Evolutionary conservation across 2,329 filamentous ascomycete genomes (phyloP).

Genomic region (Sporothrix variecibatus): DNA sequence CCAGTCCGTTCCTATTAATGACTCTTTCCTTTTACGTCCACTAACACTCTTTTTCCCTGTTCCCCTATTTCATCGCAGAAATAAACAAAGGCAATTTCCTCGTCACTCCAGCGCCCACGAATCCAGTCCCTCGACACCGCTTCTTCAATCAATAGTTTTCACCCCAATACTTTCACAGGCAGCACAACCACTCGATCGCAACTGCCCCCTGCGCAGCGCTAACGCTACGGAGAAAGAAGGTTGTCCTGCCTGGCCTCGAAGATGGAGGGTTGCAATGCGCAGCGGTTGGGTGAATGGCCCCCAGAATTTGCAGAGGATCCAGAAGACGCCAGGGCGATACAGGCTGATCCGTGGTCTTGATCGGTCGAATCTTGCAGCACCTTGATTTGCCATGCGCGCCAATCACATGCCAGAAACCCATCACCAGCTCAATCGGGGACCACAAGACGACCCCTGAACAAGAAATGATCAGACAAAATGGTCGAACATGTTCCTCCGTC

Average conservation of each 20-base stretch:
- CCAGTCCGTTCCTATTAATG: background rate
- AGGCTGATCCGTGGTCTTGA: constrained; percentile 4
- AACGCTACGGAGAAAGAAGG: background rate
- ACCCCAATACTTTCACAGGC: background rate
- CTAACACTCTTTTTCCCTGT: background rate
- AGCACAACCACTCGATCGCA: background rate
- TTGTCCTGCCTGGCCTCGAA: background rate
- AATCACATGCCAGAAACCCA: constrained; percentile 24
- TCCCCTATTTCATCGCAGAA: background rate
- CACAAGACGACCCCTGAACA: background rate
- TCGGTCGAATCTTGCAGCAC: constrained; percentile 2
- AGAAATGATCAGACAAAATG: background rate
- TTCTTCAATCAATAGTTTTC: background rate
- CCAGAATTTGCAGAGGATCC: background rate
- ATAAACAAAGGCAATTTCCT: background rate
- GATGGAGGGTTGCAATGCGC: constrained; percentile 7
- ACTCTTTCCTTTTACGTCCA: background rate
- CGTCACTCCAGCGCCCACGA: background rate
- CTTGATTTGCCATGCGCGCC: constrained; percentile 22
- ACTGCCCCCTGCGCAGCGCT: background rate
- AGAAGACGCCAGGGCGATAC: background rate
- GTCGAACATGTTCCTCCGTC: background rate
- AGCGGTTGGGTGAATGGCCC: constrained; percentile 9
- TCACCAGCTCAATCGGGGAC: constrained; percentile 1
- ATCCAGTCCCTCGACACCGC: background rate